phyloP scores from a whole-genome alignment of 495 filamentous ascomycete genomes.

The Amniculicola lignicola region DNA sequence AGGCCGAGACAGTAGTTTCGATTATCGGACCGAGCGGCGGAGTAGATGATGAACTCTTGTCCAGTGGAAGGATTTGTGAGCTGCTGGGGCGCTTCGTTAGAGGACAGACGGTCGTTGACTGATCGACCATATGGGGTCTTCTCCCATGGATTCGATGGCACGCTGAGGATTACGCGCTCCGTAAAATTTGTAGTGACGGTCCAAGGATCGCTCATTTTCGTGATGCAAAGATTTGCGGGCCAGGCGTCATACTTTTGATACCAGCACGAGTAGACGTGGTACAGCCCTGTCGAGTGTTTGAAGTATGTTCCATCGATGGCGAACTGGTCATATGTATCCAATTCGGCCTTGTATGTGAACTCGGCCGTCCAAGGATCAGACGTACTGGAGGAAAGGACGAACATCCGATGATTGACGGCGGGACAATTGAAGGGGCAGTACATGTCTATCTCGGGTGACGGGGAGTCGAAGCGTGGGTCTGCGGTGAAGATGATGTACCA shows the following conservation, averaged over 20 bases:
- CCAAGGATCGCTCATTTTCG: constrained; percentile 48
- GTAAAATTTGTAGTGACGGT: constrained; percentile 45
- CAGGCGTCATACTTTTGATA: constrained; percentile 46
- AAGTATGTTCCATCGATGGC: constrained; percentile 55
- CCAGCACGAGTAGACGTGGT: constrained; percentile 55
- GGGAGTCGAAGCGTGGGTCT: constrained; percentile 46
- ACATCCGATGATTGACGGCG: constrained; percentile 53
- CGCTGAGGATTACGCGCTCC: constrained; percentile 46
- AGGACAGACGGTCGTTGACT: constrained; percentile 44
- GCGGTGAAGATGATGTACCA: constrained; percentile 56
- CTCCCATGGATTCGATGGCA: constrained; percentile 49
- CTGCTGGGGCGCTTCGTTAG: constrained; percentile 52
- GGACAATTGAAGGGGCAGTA: constrained; percentile 40
- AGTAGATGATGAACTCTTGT: constrained; percentile 50
- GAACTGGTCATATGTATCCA: constrained; percentile 53
- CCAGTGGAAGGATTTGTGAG: constrained; percentile 48
- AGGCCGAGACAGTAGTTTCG: constrained; percentile 46
- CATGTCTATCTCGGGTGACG: constrained; percentile 40
- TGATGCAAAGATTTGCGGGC: constrained; percentile 54
- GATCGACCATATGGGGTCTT: constrained; percentile 49
- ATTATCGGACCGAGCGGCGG: constrained; percentile 49
- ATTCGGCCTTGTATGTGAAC: constrained; percentile 45
- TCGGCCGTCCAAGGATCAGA: constrained; percentile 46
- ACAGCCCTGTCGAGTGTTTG: constrained; percentile 41
- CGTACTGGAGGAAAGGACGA: constrained; percentile 44